Evolutionary conservation across 2,329 filamentous ascomycete species (phyloP), one percentile per base, ranked within the genome.

Genomic region (Aspergillus fumigatus): DNA sequence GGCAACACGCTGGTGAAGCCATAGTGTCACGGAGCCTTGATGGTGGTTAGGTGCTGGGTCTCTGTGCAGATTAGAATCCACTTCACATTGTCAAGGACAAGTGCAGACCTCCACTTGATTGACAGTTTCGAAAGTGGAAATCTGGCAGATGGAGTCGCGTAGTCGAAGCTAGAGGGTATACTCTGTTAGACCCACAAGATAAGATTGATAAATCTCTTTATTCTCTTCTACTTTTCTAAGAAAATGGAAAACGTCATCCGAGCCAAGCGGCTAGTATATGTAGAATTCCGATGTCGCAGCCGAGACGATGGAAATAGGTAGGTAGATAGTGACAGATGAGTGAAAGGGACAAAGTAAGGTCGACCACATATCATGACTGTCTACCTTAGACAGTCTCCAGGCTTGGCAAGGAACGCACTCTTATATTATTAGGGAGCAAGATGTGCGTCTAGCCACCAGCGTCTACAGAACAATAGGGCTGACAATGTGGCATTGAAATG

Each of bases 131-230:
- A 19, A 21, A 43, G 8, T 9, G 40, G 21, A 43, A 45, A 23
- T 45, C 41, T 45, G n/a, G 21, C n/a, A 53, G 40, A 57, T 52
- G 55, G 48, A 58, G 50, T 21, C n/a, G 14, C 38, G 10, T 19
- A 40, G 29, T 51, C 48, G 51, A 52, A 38, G 45, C 38, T 55
- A 41, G 41, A 50, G 40, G 23, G 48, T 45, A 54, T 26, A 49
- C 8, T 19, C 8, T 4, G 40, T 21, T 21, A 19, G 61, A 56
- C 60, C 63, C 63, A 65, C 62, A 64, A 60, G 63, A 64, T 65
- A 65, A 65, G 60, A 62, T 65, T 64, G 57, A 62, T 62, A 60
- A 56, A 52, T 50, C 32, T 23, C n/a, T 51, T 49, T 50, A 40
- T 35, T 49, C 25, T 53, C 50, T 35, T 50, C 53, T 52, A 54